Base-by-base conservation (phyloP, 176 grass and related monocot genomes). In the Typha latifolia region DNA sequence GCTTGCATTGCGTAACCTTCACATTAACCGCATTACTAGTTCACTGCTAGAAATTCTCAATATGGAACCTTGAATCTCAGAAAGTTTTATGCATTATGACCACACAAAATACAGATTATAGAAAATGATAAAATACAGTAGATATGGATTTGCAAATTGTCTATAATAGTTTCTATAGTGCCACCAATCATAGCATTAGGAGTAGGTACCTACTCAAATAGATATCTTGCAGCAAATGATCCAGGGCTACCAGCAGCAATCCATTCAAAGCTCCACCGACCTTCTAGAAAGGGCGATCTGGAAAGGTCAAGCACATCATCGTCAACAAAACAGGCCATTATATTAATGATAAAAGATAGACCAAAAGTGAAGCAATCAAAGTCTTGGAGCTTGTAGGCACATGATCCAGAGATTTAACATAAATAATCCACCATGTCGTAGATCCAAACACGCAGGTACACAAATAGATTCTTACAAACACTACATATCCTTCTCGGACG, bases 241-340 rank as follows among this genome's bases (percentile, higher is more conserved):
- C 82, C 94, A 62, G 89, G 86, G 73, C 86, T 99, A 67, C 79
- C 83, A 64, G 91, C 85, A 72, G 83, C 84, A 69, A 99, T 87
- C 94, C 94, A 99, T 56, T 99, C 86, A 64, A 99, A 87, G 49
- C 83, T 99, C 94, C 94, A 99, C 51, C 79, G 84, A 65, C 94
- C 94, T 79, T 99, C 94, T 47, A 99, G 73, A 77, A 82, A 99
- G 22, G 94, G 89, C 12, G 89, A 93, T 66, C 94, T 99, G 78
- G 26, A 84, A 80, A 81, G 49, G 23, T 15, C 57, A 32, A 68
- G 49, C 34, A 61, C 26, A 66, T 20, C 18, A 64, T 63, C 52
- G 51, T 24, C 52, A 68, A 32, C 22, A 75, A 66, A 62, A 68
- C 47, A 63, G 21, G 32, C 16, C 57, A 11, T 62, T 5, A 23